These are phyloP conservation scores for Mantamonas sphyraenae DNA, from an alignment of 78 protist species.

Conservation along the genomic window DNA sequence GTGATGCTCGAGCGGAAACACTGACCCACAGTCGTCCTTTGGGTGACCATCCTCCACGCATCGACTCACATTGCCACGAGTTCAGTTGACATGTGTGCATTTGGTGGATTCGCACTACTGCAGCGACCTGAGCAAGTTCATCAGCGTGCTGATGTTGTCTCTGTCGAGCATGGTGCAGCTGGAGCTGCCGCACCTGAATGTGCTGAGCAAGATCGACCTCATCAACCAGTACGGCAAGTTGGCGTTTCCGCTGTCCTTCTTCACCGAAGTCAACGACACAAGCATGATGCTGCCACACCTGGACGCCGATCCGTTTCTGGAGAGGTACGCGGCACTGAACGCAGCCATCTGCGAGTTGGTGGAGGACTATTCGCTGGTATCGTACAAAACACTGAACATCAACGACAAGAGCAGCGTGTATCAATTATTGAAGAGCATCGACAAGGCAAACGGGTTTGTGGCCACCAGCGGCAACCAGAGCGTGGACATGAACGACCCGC, in stretches of 20 bases:
- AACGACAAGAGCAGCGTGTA: slow-evolving; percentile 40
- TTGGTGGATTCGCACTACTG: slow-evolving; percentile 75
- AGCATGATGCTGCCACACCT: slow-evolving; percentile 1
- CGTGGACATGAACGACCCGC: no score
- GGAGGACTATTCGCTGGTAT: slow-evolving; percentile 74
- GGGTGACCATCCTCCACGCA: no score
- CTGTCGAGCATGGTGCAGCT: slow-evolving; percentile 76
- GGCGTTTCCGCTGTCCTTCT: slow-evolving; percentile 73
- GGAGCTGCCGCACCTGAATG: slow-evolving; percentile 90
- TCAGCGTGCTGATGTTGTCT: slow-evolving; percentile 78
- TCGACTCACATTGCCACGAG: no score
- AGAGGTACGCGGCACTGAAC: slow-evolving; percentile 26
- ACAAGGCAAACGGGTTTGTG: slow-evolving; percentile 61
- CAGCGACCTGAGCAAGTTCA: slow-evolving; percentile 74
- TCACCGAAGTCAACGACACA: slow-evolving; percentile 64
- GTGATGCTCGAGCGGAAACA: no score
- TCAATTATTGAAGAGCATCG: slow-evolving; percentile 28
- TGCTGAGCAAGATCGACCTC: slow-evolving; percentile 91
- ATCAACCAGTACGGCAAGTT: slow-evolving; percentile 52
- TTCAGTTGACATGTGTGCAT: slow-evolving; percentile 60
- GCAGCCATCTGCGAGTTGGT: slow-evolving; percentile 54
- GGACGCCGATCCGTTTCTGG: slow-evolving; percentile 5
- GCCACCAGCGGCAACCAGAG: no score
- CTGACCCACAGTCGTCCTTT: no score
- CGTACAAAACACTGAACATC: slow-evolving; percentile 53